A percentile compares a stretch with the other conserved stretches of the same genome.
Conservation (phyloP, 164 flowering plant species). For the Tetrastigma voinierianum region DNA sequence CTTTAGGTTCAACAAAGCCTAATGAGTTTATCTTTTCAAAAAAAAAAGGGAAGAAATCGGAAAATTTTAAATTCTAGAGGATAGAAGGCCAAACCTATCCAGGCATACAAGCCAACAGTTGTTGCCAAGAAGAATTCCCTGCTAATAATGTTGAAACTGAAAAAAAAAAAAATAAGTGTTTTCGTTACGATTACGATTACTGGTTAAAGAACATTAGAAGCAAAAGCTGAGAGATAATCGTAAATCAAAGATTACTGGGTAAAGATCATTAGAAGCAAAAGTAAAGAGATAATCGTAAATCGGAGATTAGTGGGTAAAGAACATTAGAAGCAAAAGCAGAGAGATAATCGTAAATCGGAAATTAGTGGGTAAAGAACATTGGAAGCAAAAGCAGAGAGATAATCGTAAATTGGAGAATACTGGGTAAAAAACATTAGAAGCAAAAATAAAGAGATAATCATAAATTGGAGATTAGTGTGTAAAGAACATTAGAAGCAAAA, state of each 20-base stretch:
- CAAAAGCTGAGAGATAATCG: neutral
- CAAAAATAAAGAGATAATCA: neutral
- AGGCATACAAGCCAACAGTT: slow-evolving; percentile 54
- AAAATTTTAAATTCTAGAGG: neutral
- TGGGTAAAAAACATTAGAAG: too few relatives aligned
- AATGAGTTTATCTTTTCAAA: too few relatives aligned
- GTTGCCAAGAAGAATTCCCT: slow-evolving; percentile 76
- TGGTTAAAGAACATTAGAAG: neutral
- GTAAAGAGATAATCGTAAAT: neutral
- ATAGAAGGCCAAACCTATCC: slow-evolving; percentile 61
- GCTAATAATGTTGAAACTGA: slow-evolving; percentile 75
- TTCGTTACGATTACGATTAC: neutral
- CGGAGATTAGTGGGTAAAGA: too few relatives aligned
- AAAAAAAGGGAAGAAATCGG: neutral
- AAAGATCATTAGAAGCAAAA: too few relatives aligned
- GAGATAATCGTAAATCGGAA: neutral
- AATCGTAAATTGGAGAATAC: neutral
- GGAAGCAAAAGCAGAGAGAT: neutral
- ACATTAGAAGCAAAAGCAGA: too few relatives aligned
- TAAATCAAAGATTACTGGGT: slow-evolving; percentile 6
- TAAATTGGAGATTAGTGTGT: too few relatives aligned
- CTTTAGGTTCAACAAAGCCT: too few relatives aligned
- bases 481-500: too few relatives aligned
- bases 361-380: too few relatives aligned
- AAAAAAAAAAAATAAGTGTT: slow-evolving; percentile 9